These are phyloP conservation scores for Endoconidiophora laricicola DNA, from an alignment of 2,329 filamentous ascomycete species.

Conservation along the genomic window DNA sequence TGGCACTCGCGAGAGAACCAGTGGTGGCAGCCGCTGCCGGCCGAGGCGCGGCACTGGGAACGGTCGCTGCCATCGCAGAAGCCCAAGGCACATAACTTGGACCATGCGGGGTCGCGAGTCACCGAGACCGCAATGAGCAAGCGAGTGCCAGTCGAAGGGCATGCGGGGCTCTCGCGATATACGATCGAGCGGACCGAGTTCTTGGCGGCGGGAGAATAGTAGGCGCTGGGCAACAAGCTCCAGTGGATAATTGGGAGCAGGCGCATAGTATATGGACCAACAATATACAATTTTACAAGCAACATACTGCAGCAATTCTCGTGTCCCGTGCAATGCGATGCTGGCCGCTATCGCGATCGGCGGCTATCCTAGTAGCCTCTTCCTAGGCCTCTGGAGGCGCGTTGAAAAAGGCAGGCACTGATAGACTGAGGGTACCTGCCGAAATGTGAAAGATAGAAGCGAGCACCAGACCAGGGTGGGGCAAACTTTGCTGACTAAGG, in stretches of 20 bases:
- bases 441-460: not conserved
- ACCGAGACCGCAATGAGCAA: conserved; percentile 8
- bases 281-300: not conserved
- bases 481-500: conserved; percentile 8
- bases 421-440: not conserved
- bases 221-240: not conserved
- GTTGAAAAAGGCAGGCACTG: not conserved
- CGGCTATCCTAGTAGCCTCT: not conserved
- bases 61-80: conserved; percentile 12
- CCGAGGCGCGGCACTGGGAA: conserved; percentile 53
- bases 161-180: conserved; percentile 11
- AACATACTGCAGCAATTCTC: too few relatives aligned
- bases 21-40: conserved; percentile 58
- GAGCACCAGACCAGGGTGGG: conserved; percentile 3
- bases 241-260: not conserved
- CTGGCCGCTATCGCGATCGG: not conserved
- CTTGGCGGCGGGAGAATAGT: not conserved
- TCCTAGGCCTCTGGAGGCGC: not conserved
- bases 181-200: conserved; percentile 3
- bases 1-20: conserved; percentile 46
- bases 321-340: too few relatives aligned
- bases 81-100: conserved; percentile 1
- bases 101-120: conserved; percentile 5
- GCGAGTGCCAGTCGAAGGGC: conserved; percentile 4
- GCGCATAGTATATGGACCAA: not conserved